Evolutionary conservation across 495 filamentous ascomycete species (phyloP).

Genomic region (Penicillium pulvis): DNA sequence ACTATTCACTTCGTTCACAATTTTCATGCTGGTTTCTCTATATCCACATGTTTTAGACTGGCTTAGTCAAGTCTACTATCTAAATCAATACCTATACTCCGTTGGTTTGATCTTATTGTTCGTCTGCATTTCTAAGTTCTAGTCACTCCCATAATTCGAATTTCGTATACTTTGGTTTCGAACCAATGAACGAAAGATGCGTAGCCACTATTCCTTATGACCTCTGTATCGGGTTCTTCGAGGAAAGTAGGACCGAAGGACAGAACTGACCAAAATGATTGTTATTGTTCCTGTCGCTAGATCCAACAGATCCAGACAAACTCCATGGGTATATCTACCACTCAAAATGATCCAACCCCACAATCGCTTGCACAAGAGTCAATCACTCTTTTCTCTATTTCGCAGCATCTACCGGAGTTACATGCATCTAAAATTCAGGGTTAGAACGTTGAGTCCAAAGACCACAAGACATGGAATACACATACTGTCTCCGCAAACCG

Average conservation of each 20-base stretch:
- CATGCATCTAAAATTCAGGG: not conserved
- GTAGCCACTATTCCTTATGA: no score
- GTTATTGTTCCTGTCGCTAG: no score
- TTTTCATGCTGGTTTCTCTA: no score
- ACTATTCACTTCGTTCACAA: no score
- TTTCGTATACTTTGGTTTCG: no score
- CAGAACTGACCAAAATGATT: not conserved
- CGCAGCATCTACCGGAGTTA: not conserved
- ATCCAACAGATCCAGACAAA: not conserved
- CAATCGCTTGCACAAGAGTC: not conserved
- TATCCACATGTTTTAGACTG: no score
- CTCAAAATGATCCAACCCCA: not conserved
- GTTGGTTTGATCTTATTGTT: no score
- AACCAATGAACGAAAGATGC: no score
- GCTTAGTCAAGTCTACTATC: no score
- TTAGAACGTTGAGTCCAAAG: not conserved
- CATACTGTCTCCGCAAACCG: slow-evolving; percentile 66
- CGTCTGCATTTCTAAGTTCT: no score
- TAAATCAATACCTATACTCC: no score
- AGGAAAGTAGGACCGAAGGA: not conserved
- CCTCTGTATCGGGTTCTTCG: not conserved
- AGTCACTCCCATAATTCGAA: no score
- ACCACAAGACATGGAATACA: not conserved
- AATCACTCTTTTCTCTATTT: not conserved
- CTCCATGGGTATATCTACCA: not conserved